These are phyloP conservation scores for Ustilago sp. DNA, from an alignment of 1,284 basidiomycete species.

Conservation along the genomic window DNA sequence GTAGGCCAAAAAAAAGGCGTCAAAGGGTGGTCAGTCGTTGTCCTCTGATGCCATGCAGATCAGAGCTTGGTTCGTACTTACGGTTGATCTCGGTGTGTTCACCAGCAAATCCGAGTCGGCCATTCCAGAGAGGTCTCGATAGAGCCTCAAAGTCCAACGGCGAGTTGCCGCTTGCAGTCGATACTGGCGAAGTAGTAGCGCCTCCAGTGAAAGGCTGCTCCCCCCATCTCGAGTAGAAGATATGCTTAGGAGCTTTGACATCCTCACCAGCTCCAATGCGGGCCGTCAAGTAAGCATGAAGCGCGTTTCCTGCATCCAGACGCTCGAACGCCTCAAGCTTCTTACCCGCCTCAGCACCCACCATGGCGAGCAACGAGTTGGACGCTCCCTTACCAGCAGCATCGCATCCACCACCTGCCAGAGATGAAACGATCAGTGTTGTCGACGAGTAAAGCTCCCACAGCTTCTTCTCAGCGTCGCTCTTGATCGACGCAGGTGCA, in stretches of 20 bases:
- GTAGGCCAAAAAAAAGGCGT: neutral
- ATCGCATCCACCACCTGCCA: conserved; percentile 37
- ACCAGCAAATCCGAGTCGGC: conserved; percentile 72
- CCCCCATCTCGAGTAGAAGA: conserved; percentile 70
- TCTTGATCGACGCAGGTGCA: conserved; percentile 36
- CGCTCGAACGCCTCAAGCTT: conserved; percentile 63
- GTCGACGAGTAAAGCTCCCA: conserved; percentile 51
- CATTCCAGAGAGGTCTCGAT: conserved; percentile 71
- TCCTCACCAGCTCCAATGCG: conserved; percentile 27
- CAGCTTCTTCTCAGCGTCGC: conserved; percentile 32
- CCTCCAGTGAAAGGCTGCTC: conserved; percentile 72
- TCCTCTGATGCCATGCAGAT: neutral
- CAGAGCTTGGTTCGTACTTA: conserved; percentile 16
- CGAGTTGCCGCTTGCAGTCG: conserved; percentile 65
- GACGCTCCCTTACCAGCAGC: conserved; percentile 49
- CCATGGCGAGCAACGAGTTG: conserved; percentile 71
- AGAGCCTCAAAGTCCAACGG: conserved; percentile 73
- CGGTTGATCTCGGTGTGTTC: conserved; percentile 73
- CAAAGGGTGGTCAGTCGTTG: conserved; percentile 1
- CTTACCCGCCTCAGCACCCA: conserved; percentile 65
- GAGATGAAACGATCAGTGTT: conserved; percentile 70
- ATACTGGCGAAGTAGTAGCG: conserved; percentile 72
- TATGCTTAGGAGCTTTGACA: conserved; percentile 35
- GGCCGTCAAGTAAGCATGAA: conserved; percentile 64
- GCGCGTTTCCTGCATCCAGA: conserved; percentile 55